Evolutionary conservation across 371 early-diverging fungal species (phyloP).

Genomic region (Fennellomyces sp.): DNA sequence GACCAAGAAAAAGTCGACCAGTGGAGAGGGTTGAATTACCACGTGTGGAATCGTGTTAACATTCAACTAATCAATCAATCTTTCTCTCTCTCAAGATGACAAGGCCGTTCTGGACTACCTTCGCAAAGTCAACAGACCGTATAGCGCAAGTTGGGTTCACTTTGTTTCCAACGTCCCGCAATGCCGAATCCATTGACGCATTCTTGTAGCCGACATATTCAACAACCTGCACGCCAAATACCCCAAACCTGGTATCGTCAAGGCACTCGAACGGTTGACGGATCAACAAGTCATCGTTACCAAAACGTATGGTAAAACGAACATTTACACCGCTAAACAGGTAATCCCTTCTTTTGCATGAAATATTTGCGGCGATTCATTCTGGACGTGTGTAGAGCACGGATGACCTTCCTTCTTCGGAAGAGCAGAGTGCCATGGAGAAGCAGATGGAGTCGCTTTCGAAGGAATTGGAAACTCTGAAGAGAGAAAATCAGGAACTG

Average conservation of each 20-base stretch:
- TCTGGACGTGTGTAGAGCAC: no score
- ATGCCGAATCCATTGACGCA: neutral
- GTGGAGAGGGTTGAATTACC: neutral
- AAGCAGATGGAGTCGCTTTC: neutral
- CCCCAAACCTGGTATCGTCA: conserved; percentile 12
- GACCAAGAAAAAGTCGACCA: neutral
- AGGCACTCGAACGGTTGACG: conserved; percentile 13
- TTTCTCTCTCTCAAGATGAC: no score
- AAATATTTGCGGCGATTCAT: neutral
- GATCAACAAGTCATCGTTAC: conserved; percentile 6
- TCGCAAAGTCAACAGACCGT: conserved; percentile 24
- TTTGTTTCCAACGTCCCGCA: neutral
- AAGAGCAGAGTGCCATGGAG: no score
- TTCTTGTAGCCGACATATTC: conserved; percentile 19
- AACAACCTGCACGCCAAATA: conserved; percentile 25
- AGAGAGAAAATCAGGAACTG: neutral
- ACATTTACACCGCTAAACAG: conserved; percentile 18
- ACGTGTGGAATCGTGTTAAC: neutral
- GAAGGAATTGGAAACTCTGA: neutral
- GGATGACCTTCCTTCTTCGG: no score
- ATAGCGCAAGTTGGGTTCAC: conserved; percentile 16
- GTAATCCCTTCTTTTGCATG: neutral
- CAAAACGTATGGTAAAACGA: conserved; percentile 22
- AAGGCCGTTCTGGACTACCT: conserved; percentile 16
- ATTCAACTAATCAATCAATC: neutral